Evolutionary conservation across 2,329 filamentous ascomycete species (phyloP).

Genomic region (Colletotrichum australisinense): DNA sequence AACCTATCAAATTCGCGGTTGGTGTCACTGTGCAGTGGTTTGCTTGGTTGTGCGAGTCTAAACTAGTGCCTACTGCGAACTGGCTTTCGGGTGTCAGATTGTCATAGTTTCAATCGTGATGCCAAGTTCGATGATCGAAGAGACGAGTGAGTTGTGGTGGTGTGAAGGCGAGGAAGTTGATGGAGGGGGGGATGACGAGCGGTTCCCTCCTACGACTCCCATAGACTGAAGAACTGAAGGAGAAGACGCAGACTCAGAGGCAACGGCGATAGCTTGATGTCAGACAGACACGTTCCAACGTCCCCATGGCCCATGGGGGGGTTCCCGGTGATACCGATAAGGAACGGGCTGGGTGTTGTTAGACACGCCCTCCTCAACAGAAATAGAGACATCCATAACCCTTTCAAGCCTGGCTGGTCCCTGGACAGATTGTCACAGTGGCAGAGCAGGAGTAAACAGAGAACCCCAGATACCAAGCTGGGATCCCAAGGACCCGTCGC

Average conservation of each 20-base stretch:
- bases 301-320: background rate
- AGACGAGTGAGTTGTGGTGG: background rate
- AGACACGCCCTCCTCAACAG: slow-evolving; percentile 25
- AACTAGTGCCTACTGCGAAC: background rate
- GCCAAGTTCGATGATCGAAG: background rate
- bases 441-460: background rate
- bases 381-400: slow-evolving; percentile 7
- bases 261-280: slow-evolving; percentile 4
- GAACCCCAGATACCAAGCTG: background rate
- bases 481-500: background rate
- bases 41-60: background rate
- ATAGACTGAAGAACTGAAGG: too few species aligned
- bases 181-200: background rate
- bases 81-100: background rate
- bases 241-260: background rate
- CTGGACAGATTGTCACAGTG: background rate
- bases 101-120: background rate
- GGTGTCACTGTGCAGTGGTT: background rate
- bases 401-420: background rate
- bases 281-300: slow-evolving; percentile 30
- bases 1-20: background rate
- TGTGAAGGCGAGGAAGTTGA: background rate
- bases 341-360: slow-evolving; percentile 14
- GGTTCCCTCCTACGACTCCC: background rate
- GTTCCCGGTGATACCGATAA: slow-evolving; percentile 21